phyloP scores from a whole-genome alignment of 1,284 basidiomycete genomes.

The Earliella scabrosa region DNA sequence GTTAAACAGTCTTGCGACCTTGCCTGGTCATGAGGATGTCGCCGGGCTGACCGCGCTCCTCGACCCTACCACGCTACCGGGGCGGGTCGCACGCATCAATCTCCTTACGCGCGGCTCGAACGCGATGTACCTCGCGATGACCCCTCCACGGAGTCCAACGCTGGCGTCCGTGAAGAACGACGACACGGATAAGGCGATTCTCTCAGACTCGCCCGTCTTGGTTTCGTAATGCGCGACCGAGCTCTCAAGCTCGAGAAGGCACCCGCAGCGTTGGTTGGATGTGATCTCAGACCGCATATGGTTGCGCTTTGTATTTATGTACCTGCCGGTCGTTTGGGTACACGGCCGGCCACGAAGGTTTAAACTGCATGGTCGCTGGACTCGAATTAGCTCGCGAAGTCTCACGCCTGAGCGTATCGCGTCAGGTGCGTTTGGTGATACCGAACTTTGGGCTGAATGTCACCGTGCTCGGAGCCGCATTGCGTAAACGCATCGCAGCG shows the following conservation, averaged over 20 bases:
- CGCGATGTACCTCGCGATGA: slow-evolving; percentile 32
- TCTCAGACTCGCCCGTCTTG: slow-evolving; percentile 5
- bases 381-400: not conserved
- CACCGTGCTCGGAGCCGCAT: not conserved
- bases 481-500: not conserved
- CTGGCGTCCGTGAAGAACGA: slow-evolving; percentile 15
- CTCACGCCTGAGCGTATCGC: not conserved
- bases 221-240: slow-evolving; percentile 15
- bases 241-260: too few relatives aligned
- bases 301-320: slow-evolving; percentile 7
- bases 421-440: not conserved
- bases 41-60: slow-evolving; percentile 35
- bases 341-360: not conserved
- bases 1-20: slow-evolving; percentile 32
- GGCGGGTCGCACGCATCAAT: slow-evolving; percentile 36
- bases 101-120: slow-evolving; percentile 38
- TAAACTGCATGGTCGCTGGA: slow-evolving; percentile 2
- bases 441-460: not conserved
- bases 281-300: not conserved
- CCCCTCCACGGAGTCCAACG: slow-evolving; percentile 20
- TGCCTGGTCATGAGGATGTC: slow-evolving; percentile 38
- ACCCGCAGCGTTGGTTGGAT: not conserved
- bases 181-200: slow-evolving; percentile 16
- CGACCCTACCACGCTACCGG: slow-evolving; percentile 36
- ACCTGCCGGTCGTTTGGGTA: not conserved